A percentile compares a stretch with the other conserved stretches of the same genome.
phyloP scores from a whole-genome alignment of 1,139 yeast species.

The Pichia kudriavzevii region DNA sequence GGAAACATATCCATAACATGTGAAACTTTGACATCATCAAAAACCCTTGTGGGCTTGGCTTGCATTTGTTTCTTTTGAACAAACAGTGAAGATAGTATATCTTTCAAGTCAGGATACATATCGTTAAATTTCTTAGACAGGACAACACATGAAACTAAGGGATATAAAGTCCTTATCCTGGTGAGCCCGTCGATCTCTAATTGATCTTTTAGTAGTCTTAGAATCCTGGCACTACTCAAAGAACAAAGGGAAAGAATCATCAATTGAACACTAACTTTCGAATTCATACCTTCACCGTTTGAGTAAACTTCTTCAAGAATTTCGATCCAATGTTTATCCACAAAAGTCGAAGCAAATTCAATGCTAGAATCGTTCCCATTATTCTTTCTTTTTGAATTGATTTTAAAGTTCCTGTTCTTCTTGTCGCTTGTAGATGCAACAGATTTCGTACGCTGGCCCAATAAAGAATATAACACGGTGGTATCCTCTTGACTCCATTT shows the following conservation, averaged over 20 bases:
- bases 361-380: conserved; percentile 4
- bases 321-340: conserved; percentile 49
- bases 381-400: conserved; percentile 2
- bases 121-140: conserved; percentile 38
- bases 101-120: conserved; percentile 43
- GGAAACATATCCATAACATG: conserved; percentile 56
- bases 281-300: conserved; percentile 47
- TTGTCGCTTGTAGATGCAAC: conserved; percentile 5
- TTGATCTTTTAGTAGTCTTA: conserved; percentile 35
- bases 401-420: conserved; percentile 5
- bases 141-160: conserved; percentile 48
- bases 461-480: conserved; percentile 35
- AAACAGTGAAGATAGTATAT: conserved; percentile 35
- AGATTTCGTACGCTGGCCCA: conserved; percentile 28
- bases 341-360: conserved; percentile 48
- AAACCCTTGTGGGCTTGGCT: conserved; percentile 14
- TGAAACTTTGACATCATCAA: conserved; percentile 35
- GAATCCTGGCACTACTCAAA: conserved; percentile 38
- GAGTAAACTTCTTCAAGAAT: conserved; percentile 48
- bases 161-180: conserved; percentile 36
- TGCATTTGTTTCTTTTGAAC: conserved; percentile 14
- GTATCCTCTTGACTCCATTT: conserved; percentile 40
- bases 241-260: conserved; percentile 48
- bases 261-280: conserved; percentile 38
- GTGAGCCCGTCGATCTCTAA: conserved; percentile 38